These are phyloP conservation scores for Lablab purpureus DNA, from an alignment of 306 rosid species.

Conservation along the genomic window DNA sequence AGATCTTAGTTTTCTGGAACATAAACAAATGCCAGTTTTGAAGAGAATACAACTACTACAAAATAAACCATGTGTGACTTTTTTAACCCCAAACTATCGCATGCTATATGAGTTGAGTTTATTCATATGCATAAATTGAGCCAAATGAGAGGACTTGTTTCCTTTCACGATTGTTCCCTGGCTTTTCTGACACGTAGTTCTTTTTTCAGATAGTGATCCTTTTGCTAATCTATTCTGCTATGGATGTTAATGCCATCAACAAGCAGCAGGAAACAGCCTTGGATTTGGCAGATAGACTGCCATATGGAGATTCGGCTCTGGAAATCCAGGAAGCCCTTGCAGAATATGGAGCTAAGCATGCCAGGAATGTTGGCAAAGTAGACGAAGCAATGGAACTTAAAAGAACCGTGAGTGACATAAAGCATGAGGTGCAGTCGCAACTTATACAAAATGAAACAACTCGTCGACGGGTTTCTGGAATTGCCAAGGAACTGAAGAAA, in stretches of 20 bases:
- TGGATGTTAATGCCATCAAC: slow-evolving; percentile 81
- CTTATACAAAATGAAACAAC: slow-evolving; percentile 83
- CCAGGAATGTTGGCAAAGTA: slow-evolving; percentile 77
- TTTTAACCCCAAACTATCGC: no score
- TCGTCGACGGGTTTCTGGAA: slow-evolving; percentile 87
- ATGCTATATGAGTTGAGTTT: slow-evolving; percentile 10
- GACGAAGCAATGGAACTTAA: slow-evolving; percentile 96
- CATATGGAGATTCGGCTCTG: slow-evolving; percentile 73
- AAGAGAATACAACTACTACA: no score
- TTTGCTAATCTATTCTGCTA: slow-evolving; percentile 64
- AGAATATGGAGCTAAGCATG: slow-evolving; percentile 89
- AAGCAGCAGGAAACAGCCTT: slow-evolving; percentile 81
- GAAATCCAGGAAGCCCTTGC: slow-evolving; percentile 75
- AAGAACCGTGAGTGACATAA: slow-evolving; percentile 94
- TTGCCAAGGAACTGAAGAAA: slow-evolving; percentile 91
- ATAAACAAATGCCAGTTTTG: background rate
- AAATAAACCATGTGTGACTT: no score
- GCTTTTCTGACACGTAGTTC: slow-evolving; percentile 37
- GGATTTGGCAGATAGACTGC: slow-evolving; percentile 91
- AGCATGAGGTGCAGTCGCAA: slow-evolving; percentile 91
- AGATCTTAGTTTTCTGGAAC: slow-evolving; percentile 20
- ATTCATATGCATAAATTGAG: slow-evolving; percentile 12
- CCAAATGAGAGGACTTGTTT: slow-evolving; percentile 16
- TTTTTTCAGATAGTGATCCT: slow-evolving; percentile 70
- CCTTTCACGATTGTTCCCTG: slow-evolving; percentile 7